Percentiles rank a stretch among this genome's conserved stretches.
phyloP scores from a whole-genome alignment of 2,329 filamentous ascomycete species.

The Fusarium cicatricum region DNA sequence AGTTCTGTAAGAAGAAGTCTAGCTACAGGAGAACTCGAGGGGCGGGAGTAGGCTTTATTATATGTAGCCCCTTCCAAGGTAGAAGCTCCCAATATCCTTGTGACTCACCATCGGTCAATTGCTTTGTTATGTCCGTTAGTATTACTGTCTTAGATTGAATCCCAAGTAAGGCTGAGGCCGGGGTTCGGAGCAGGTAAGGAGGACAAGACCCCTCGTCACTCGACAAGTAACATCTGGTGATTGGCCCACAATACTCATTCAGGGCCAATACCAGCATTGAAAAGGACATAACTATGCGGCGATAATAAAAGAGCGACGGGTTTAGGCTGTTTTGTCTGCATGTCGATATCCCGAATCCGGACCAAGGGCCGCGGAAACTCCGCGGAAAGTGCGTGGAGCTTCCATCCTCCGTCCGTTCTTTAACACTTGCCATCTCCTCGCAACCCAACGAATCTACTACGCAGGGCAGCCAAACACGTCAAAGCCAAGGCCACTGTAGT shows the following conservation, averaged over 20 bases:
- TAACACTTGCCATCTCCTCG: conserved; percentile 13
- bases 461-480: no score
- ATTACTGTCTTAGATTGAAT: not conserved
- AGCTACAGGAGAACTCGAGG: not conserved
- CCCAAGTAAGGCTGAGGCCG: not conserved
- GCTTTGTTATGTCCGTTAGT: conserved; percentile 22
- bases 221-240: not conserved
- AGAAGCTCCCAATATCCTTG: not conserved
- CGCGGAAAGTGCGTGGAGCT: conserved; percentile 15
- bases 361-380: conserved; percentile 39
- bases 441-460: not conserved
- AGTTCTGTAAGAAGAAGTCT: not conserved
- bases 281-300: no score
- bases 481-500: not conserved
- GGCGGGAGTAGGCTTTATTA: conserved; percentile 1
- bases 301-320: not conserved
- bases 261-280: not conserved
- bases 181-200: conserved; percentile 5
- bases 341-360: conserved; percentile 11
- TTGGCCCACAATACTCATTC: not conserved
- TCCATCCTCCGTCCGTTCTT: conserved; percentile 13
- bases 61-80: not conserved
- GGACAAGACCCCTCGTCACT: not conserved
- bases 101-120: conserved; percentile 9
- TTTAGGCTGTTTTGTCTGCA: not conserved